Evolutionary conservation across 2,329 filamentous ascomycete genomes (phyloP).

Genomic region (Chalaropsis thielavioides): DNA sequence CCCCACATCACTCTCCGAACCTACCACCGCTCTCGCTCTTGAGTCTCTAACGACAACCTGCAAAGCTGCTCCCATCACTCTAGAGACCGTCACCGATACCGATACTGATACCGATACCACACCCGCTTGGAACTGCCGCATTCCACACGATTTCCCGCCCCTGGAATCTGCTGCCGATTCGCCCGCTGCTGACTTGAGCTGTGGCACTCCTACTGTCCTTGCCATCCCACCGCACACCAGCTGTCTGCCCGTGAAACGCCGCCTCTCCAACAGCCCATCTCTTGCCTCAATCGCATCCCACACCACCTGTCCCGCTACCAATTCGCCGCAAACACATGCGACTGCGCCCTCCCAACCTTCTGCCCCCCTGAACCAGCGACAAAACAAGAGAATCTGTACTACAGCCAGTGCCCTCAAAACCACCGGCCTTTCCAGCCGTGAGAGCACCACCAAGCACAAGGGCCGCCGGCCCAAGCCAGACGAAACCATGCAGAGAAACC

Average conservation of each 20-base stretch:
- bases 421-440: neutral
- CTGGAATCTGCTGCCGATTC: neutral
- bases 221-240: neutral
- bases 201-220: slow-evolving; percentile 3
- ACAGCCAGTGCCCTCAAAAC: neutral
- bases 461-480: slow-evolving; percentile 22
- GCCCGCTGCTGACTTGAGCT: neutral
- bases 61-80: neutral
- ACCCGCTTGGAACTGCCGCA: neutral
- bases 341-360: neutral
- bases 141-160: neutral
- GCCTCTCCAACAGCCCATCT: slow-evolving; percentile 24
- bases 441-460: slow-evolving; percentile 35
- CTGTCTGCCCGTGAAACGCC: slow-evolving; percentile 5
- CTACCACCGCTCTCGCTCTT: neutral
- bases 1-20: neutral
- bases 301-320: slow-evolving; percentile 27
- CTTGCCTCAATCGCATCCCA: slow-evolving; percentile 42
- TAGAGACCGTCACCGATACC: neutral
- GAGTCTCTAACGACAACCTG: neutral
- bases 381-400: neutral
- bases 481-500: slow-evolving; percentile 42
- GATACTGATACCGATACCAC: neutral
- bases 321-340: neutral
- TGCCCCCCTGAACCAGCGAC: slow-evolving; percentile 8